A percentile compares a stretch with the other conserved stretches of the same genome.
Conservation (phyloP, 192 early-diverging fungal genomes). For the Coemansia sp. region DNA sequence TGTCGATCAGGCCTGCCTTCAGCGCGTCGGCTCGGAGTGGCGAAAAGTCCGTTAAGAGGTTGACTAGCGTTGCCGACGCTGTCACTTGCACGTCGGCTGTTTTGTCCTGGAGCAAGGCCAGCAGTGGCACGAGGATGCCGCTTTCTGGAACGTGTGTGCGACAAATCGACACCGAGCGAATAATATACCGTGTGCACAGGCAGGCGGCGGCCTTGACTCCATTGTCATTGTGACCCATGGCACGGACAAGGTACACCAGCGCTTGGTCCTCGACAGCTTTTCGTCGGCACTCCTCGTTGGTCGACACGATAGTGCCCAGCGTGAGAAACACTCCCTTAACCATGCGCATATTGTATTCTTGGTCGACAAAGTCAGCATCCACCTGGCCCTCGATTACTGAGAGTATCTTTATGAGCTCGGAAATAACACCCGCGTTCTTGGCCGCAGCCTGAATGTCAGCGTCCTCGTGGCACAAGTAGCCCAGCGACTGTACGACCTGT, state of each 20-base stretch:
- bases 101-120: conserved; percentile 22
- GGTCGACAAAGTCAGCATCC: conserved; percentile 46
- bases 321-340: conserved; percentile 33
- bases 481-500: conserved; percentile 37
- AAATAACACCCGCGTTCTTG: conserved; percentile 39
- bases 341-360: conserved; percentile 16
- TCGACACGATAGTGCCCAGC: conserved; percentile 52
- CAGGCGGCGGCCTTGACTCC: conserved; percentile 47
- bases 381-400: conserved; percentile 28
- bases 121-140: conserved; percentile 41
- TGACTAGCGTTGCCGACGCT: conserved; percentile 49
- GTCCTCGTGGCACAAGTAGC: conserved; percentile 56
- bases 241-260: conserved; percentile 36
- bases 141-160: conserved; percentile 53
- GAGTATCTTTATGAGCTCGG: conserved; percentile 29
- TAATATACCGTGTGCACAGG: conserved; percentile 52
- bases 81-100: conserved; percentile 36
- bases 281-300: conserved; percentile 45
- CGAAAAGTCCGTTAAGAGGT: conserved; percentile 48
- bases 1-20: conserved; percentile 36
- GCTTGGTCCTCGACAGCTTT: conserved; percentile 35
- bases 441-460: conserved; percentile 49
- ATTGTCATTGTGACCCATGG: conserved; percentile 35
- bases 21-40: conserved; percentile 45
- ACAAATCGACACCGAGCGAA: conserved; percentile 54